phyloP scores from a whole-genome alignment of 495 filamentous ascomycete species.

The Penicillium ochrochloron region DNA sequence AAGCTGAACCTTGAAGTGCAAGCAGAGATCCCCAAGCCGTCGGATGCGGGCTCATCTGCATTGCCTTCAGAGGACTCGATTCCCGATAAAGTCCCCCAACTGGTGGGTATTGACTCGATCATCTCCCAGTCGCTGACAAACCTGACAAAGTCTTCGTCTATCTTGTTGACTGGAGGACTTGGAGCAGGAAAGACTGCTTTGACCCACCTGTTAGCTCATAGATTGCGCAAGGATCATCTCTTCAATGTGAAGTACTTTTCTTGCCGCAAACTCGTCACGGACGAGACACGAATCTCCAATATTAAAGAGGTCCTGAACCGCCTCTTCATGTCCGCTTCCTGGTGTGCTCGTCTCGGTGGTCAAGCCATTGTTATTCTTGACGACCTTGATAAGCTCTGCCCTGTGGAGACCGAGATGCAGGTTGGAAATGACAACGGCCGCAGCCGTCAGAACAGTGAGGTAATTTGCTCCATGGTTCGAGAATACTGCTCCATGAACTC shows the following conservation, averaged over 20 bases:
- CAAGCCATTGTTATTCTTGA: constrained; percentile 84
- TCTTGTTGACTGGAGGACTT: constrained; percentile 84
- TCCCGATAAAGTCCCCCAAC: constrained; percentile 55
- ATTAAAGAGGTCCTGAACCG: constrained; percentile 87
- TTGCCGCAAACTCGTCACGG: constrained; percentile 81
- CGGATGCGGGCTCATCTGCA: constrained; percentile 51
- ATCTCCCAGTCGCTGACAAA: constrained; percentile 71
- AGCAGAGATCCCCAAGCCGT: constrained; percentile 64
- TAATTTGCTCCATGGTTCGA: constrained; percentile 78
- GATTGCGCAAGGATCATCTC: constrained; percentile 65
- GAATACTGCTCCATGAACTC: constrained; percentile 78
- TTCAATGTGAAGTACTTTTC: constrained; percentile 82
- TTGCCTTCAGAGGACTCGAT: constrained; percentile 57
- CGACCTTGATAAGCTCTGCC: constrained; percentile 90
- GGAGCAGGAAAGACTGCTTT: constrained; percentile 89
- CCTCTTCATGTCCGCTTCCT: constrained; percentile 84
- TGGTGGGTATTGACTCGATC: constrained; percentile 85
- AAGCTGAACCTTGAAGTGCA: constrained; percentile 75
- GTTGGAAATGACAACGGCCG: constrained; percentile 90
- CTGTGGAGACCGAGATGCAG: constrained; percentile 88
- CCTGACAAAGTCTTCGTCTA: constrained; percentile 82
- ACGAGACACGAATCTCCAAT: constrained; percentile 83
- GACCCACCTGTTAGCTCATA: constrained; percentile 65
- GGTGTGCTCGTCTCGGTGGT: constrained; percentile 85
- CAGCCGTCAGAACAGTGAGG: constrained; percentile 89